Base-by-base conservation (phyloP, 805 yeast genomes). In the Yamadazyma nakazawae region DNA sequence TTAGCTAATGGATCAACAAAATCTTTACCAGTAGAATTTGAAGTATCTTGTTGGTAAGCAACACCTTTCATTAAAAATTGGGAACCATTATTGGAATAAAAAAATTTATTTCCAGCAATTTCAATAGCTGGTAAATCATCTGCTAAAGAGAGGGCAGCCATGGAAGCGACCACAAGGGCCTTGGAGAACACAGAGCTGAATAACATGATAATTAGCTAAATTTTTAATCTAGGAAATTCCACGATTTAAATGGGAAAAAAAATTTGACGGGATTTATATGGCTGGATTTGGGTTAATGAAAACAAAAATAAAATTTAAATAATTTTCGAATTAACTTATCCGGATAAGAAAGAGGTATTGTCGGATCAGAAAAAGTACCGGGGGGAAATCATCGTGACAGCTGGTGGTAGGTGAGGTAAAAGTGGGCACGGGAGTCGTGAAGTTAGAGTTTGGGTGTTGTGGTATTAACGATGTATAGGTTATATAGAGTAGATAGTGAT, bases 21-120 rank as follows among this genome's bases (percentile, higher is more conserved):
- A 28, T 63, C 60, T 13, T 81, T 74, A 36, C 72, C 51, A 54
- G 76, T 76, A 38, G 77, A 73, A 54, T 76, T 76, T 38, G 77
- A 74, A 32, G 82, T 76, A 63, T 84, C 83, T 54, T 80, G 81
- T 71, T 85, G 95, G 68, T 86, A 86, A 42, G 94, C 94, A 52
- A 86, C 72, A 72, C 94, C 95, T 60, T 74, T 81, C 59, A 86
- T 79, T 66, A 76, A 84, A 62, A 86, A 86, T 63, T 85, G 91
- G 46, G 89, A 79, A 43, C 91, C 92, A 60, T 85, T 85, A 68
- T 82, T 83, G 49, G 86, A 72, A 68, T 70, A 86, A 75, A 78
- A 86, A 61, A 86, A 85, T 66, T 85, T 85, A 78, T 84, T 85
- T 52, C 92, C 92, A 48, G 78, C 79, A 53, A 85, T 76, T 59